Base-by-base conservation (phyloP, 192 early-diverging fungal genomes). In the Cetraspora pellucida region DNA sequence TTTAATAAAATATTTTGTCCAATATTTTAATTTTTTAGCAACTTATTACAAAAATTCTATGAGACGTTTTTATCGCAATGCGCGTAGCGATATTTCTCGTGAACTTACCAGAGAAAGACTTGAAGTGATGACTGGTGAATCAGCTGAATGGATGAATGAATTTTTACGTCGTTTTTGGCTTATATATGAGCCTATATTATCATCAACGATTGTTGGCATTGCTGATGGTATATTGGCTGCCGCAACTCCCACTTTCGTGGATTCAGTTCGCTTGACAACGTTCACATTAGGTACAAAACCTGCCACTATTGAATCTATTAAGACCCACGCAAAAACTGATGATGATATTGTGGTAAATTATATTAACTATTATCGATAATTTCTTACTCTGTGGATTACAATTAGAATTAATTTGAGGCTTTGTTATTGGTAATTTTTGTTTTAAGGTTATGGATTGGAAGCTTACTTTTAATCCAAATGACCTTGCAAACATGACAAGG, bases 131-230 rank as follows among this genome's bases (percentile, higher is more conserved):
- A 82, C 87, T 30, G 77, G 72, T 8, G 92, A 94, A 72, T 81
- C 91, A 52, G 93, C 91, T 16, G 95, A 95, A 58, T 98, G 96
- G 96, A 84, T 98, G 55, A 98, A 98, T 81, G 88, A 90, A 84
- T 95, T 95, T 82, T 80, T 94, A 68, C 85, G 86, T 28, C 86
- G 90, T 60, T 96, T 95, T 84, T 98, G 96, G 96, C 81, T 93
- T 19, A 94, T 92, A 72, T 96, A 93, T 73, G 96, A 98, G 82
- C 95, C 95, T 46, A 89, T 89, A 31, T 87, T 98, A 64, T 91
- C 92, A 68, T 86, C 90, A 54, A 86, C 89, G 49, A 87, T 96
- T 25, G 88, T 93, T 30, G 85, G 89, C 27, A 87, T 77, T 37
- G 92, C 90, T 28, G 92, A 96, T 82, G 80, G 84, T 11, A 88